A percentile compares a stretch with the other conserved stretches of the same genome.
Evolutionary conservation across 805 yeast genomes (phyloP).

Genomic region (Kodamaea kakaduensis): DNA sequence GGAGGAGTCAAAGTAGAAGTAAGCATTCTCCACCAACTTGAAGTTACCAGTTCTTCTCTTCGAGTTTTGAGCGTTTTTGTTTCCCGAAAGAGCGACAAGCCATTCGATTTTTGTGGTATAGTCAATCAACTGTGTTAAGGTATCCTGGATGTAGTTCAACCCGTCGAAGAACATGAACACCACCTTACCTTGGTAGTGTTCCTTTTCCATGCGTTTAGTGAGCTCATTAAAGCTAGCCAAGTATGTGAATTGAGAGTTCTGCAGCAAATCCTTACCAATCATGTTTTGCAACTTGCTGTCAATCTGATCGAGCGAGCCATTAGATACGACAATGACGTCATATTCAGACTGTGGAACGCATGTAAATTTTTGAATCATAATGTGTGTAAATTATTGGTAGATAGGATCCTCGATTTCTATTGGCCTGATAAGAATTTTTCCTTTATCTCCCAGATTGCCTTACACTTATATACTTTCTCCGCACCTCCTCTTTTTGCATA

Average conservation of each 20-base stretch:
- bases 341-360: constrained; percentile 30
- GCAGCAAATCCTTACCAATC: constrained; percentile 19
- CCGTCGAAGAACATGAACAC: constrained; percentile 38
- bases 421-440: constrained; percentile 21
- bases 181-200: constrained; percentile 25
- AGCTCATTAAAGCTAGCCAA: constrained; percentile 22
- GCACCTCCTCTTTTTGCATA: constrained; percentile 3
- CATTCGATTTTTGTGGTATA: constrained; percentile 15
- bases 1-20: constrained; percentile 33
- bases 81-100: constrained; percentile 4
- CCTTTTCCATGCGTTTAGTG: constrained; percentile 14
- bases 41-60: constrained; percentile 1
- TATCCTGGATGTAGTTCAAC: constrained; percentile 27
- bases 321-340: constrained; percentile 33
- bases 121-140: constrained; percentile 29
- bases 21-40: constrained; percentile 21
- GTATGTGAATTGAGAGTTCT: constrained; percentile 22
- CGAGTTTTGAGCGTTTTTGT: background rate
- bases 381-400: background rate
- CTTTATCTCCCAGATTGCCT: constrained; percentile 9
- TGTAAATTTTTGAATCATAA: constrained; percentile 34
- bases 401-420: constrained; percentile 14
- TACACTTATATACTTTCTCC: constrained; percentile 8
- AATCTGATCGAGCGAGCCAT: constrained; percentile 31
- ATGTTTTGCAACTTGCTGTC: constrained; percentile 16